Percentiles rank a stretch among this genome's conserved stretches.
These are phyloP conservation scores for Talaromyces sp. DNA, from an alignment of 2,329 filamentous ascomycete genomes.

Conservation along the genomic window DNA sequence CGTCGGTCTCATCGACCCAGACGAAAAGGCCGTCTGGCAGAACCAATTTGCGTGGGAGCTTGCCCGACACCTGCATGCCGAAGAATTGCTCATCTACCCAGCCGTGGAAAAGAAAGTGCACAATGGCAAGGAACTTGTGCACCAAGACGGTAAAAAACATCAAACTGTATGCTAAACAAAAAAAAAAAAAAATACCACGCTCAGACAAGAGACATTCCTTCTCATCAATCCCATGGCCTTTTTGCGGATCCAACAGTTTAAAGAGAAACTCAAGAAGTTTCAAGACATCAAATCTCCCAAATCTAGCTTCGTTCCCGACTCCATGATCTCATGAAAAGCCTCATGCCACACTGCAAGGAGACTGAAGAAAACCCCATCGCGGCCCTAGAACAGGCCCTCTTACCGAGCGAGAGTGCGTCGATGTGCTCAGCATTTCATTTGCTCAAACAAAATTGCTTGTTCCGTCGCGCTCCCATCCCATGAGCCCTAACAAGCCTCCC, in stretches of 20 bases:
- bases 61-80: neutral
- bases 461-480: conserved; percentile 49
- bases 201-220: neutral
- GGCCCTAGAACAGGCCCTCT: conserved; percentile 42
- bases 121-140: neutral
- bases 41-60: neutral
- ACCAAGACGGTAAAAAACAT: neutral
- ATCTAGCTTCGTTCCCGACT: conserved; percentile 42
- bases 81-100: neutral
- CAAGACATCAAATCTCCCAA: conserved; percentile 42
- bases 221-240: neutral
- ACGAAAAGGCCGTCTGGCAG: neutral
- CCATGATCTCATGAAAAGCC: conserved; percentile 39
- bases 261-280: conserved; percentile 47
- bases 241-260: conserved; percentile 37
- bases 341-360: conserved; percentile 46
- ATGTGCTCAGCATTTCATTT: conserved; percentile 45
- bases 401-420: conserved; percentile 27
- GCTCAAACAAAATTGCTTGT: conserved; percentile 51
- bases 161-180: neutral
- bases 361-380: conserved; percentile 50
- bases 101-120: neutral
- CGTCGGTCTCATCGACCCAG: conserved; percentile 50
- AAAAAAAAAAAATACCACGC: neutral
- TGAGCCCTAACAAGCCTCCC: conserved; percentile 47